Percentiles rank a stretch among this genome's conserved stretches.
These are phyloP conservation scores for Trichoderma semiorbis DNA, from an alignment of 2,329 filamentous ascomycete species.

Conservation along the genomic window DNA sequence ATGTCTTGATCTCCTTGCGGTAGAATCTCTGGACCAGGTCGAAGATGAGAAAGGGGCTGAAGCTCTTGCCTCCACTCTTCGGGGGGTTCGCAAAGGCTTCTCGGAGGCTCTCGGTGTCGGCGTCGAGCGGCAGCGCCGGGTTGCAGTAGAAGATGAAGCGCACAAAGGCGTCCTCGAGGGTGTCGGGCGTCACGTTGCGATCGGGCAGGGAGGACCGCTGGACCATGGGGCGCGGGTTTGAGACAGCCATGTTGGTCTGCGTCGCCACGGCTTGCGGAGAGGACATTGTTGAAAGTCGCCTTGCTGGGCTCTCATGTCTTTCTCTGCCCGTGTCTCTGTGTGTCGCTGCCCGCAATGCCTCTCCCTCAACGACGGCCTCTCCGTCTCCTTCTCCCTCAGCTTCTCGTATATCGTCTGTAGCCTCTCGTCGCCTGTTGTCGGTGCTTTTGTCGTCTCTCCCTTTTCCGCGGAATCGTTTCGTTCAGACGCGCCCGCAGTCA, in stretches of 20 bases:
- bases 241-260: slow-evolving; percentile 14
- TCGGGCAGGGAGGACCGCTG: slow-evolving; percentile 53
- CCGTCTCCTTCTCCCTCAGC: neutral
- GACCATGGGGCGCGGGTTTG: slow-evolving; percentile 17
- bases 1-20: slow-evolving; percentile 82
- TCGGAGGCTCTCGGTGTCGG: slow-evolving; percentile 67
- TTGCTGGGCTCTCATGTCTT: slow-evolving; percentile 25
- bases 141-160: slow-evolving; percentile 89
- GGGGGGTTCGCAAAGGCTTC: slow-evolving; percentile 77
- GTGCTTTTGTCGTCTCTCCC: neutral
- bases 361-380: neutral
- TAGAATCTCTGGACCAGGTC: slow-evolving; percentile 77
- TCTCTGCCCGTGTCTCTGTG: slow-evolving; percentile 25
- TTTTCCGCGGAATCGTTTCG: neutral
- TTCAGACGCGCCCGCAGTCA: neutral
- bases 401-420: neutral
- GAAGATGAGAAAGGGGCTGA: slow-evolving; percentile 73
- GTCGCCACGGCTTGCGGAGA: slow-evolving; percentile 21
- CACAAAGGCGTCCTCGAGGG: slow-evolving; percentile 79
- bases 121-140: slow-evolving; percentile 64
- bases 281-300: slow-evolving; percentile 11
- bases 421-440: neutral
- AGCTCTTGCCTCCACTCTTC: slow-evolving; percentile 82
- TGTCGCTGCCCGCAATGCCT: neutral
- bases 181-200: slow-evolving; percentile 63